phyloP scores from a whole-genome alignment of 148 eudicot species.

The Fagopyrum esculentum region DNA sequence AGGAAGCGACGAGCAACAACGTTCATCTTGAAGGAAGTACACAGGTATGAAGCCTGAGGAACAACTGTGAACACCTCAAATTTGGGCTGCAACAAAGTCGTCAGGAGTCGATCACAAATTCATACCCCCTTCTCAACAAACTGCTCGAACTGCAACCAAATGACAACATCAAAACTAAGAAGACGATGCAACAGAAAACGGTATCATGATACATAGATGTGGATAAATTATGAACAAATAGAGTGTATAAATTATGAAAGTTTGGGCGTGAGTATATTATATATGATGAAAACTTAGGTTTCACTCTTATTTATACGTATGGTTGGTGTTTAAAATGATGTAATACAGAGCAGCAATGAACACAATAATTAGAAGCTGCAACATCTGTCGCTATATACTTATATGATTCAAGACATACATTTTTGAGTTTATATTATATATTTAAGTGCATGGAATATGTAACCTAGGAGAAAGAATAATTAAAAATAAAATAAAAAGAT shows the following conservation, averaged over 20 bases:
- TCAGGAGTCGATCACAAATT: too few species aligned
- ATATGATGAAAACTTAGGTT: constrained; percentile 6
- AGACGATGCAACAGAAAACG: too few species aligned
- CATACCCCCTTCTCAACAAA: too few species aligned
- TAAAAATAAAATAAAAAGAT: not conserved
- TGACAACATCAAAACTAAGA: too few species aligned
- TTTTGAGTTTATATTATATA: not conserved
- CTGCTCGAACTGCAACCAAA: too few species aligned
- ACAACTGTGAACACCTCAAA: too few species aligned
- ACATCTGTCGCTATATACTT: constrained; percentile 5
- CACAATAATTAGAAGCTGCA: constrained; percentile 9
- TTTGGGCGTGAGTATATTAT: not conserved
- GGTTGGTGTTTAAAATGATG: not conserved
- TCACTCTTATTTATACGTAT: constrained; percentile 5
- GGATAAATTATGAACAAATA: not conserved
- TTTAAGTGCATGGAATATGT: not conserved
- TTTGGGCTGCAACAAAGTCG: too few species aligned
- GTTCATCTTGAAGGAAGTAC: too few species aligned
- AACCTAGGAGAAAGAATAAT: not conserved
- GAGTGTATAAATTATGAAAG: not conserved
- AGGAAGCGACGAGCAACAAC: too few species aligned
- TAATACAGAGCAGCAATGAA: not conserved
- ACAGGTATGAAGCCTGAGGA: too few species aligned
- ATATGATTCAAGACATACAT: not conserved
- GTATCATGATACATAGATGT: too few species aligned